Base-by-base conservation (phyloP, 331 rosid genomes). In the Arachis monticola region DNA sequence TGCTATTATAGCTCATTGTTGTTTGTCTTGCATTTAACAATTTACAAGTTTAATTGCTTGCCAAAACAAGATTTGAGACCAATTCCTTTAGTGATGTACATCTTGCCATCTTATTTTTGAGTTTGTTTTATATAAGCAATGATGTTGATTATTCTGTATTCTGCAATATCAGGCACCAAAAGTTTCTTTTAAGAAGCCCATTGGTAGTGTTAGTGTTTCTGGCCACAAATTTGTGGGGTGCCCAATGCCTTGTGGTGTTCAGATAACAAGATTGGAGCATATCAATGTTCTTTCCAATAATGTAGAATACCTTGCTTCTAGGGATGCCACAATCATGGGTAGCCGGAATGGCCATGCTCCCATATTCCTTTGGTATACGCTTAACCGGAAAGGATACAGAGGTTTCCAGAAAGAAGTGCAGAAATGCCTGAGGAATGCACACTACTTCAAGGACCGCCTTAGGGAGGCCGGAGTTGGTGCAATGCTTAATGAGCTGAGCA, bases 191-290 rank as follows among this genome's bases (percentile, higher is more conserved):
- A 85, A 85, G 82, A 85, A 85, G 82, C 88, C 88, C 38, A 85
- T 85, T 63, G 86, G 88, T 52, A 85, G 88, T 76, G 88, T 85
- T 2, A 85, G 88, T 60, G 88, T 85, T 58, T 85, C 88, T 42
- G 88, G 88, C 78, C 88, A 85, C 80, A 85, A 85, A 81, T 85
- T 86, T 27, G 88, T 86, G 35, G 90, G 88, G 58, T 86, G 86
- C 68, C 88, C 90, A 17, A 83, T 86, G 90, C 88, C 90, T 47
- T 86, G 90, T 55, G 88, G 88, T 44, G 88, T 86, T 74, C 90
- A 83, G 79, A 69, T 86, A 72, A 86, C 88, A 27, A 79, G 88
- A 81, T 76, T 83, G 84, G 73, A 79, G 77, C 67, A 82, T 55
- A 55, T 79, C 2, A 85, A 85, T 76, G 86, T 82, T 52, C 88